phyloP scores from a whole-genome alignment of 805 yeast species.

The Priceomyces haplophilus region DNA sequence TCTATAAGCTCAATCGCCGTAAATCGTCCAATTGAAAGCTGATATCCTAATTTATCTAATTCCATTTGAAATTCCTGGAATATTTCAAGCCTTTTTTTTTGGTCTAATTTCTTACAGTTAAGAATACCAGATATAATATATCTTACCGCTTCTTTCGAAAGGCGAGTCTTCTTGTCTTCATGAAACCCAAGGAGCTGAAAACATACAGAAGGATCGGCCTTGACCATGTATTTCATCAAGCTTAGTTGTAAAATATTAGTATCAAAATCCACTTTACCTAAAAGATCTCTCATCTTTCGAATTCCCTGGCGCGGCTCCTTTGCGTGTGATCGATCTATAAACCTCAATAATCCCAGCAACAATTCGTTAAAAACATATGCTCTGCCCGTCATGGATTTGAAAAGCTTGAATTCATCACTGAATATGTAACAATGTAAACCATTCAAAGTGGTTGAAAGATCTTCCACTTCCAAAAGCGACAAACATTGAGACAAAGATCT shows the following conservation, averaged over 20 bases:
- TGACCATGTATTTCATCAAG: conserved; percentile 26
- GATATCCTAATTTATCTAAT: conserved; percentile 13
- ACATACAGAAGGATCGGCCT: conserved; percentile 24
- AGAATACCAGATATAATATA: conserved; percentile 30
- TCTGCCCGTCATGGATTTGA: conserved; percentile 8
- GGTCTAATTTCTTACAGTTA: conserved; percentile 13
- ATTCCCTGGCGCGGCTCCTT: conserved; percentile 12
- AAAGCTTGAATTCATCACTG: conserved; percentile 9
- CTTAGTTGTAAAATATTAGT: conserved; percentile 8
- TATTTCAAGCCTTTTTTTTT: conserved; percentile 16
- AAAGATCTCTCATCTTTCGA: conserved; percentile 17
- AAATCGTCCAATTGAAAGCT: conserved; percentile 13
- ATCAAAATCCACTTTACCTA: conserved; percentile 13
- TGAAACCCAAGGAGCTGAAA: conserved; percentile 22
- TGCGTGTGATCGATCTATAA: conserved; percentile 12
- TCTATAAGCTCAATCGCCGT: conserved; percentile 15
- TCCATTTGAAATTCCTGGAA: conserved; percentile 17
- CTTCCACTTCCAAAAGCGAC: conserved; percentile 18
- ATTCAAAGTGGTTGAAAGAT: conserved; percentile 17
- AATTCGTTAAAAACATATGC: conserved; percentile 18
- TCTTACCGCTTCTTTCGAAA: conserved; percentile 17
- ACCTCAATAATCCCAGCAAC: conserved; percentile 18
- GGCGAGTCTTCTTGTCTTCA: conserved; percentile 16
- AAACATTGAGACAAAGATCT: conserved; percentile 29
- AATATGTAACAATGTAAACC: conserved; percentile 8